Base-by-base conservation (phyloP, 352 stramenopile genomes). In the Paralagenidium karlingii region DNA sequence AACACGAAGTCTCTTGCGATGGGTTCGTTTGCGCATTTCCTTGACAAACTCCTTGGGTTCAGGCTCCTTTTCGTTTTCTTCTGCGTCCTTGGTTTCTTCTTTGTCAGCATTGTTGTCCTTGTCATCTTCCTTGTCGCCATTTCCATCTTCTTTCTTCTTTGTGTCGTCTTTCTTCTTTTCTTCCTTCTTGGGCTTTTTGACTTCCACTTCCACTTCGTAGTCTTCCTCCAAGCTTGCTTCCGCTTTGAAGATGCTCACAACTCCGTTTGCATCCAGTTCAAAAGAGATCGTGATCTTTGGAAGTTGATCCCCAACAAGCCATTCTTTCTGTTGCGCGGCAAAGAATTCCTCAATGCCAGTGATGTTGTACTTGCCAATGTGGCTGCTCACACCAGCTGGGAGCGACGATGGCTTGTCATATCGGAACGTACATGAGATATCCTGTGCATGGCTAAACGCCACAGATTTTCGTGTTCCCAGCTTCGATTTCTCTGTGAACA, bases 261-360 rank as follows among this genome's bases (percentile, higher is more conserved):
- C 87, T 27, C 92, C 94, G 47, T 88, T 97, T 15, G 59, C 71
- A 49, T 94, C 90, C 28, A 98, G 58, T 53, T 93, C 73, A 53
- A 98, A 98, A 39, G 89, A 87, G 9, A 98, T 54, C 5, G 86
- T 93, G 2, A 98, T 71, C 64, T 98, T 98, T 10, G 92, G 94
- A n/a, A n/a, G n/a, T n/a, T n/a, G n/a, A 33, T 77, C 62, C 12
- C 74, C 75, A 7, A 58, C 68, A 3, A 96, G 49, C 30, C 82
- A 74, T 58, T 96, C 95, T 30, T 94, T 74, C 10, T 68, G 57
- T 64, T 96, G 84, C 49, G 94, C 70, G 28, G 68, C 70, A 0
- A 63, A 74, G 53, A 98, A 96, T 18, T 61, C 68, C 31, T 86
- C 70, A 38, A 98, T 71, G 29, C 94, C 93, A 8, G 81, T 87